Evolutionary conservation across 352 stramenopile species (phyloP).

Genomic region (Globisporangium rhizosaccharum): DNA sequence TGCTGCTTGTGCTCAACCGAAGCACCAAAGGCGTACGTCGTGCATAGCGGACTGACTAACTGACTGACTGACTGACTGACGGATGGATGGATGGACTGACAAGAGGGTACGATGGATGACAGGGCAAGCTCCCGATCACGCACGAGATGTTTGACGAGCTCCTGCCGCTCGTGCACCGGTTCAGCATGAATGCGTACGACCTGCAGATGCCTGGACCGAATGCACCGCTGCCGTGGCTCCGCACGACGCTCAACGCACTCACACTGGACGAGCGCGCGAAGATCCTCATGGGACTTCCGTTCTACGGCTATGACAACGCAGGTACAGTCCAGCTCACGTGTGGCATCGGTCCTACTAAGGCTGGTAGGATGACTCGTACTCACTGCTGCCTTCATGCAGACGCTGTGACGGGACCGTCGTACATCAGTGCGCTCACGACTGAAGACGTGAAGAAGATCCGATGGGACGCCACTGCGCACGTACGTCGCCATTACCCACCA

Average conservation of each 20-base stretch:
- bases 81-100: neutral
- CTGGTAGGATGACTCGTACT: neutral
- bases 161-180: constrained; percentile 61
- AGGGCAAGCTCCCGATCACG: constrained; percentile 49
- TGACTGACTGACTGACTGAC: no score
- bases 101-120: neutral
- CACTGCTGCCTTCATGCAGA: constrained; percentile 16
- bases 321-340: constrained; percentile 11
- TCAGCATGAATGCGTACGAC: constrained; percentile 84
- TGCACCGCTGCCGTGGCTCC: constrained; percentile 61
- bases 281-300: constrained; percentile 68
- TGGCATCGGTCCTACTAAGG: neutral
- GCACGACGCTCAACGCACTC: constrained; percentile 48
- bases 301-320: constrained; percentile 80
- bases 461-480: constrained; percentile 42
- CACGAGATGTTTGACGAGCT: constrained; percentile 53
- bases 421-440: constrained; percentile 31
- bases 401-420: constrained; percentile 34
- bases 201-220: constrained; percentile 58
- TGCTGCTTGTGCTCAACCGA: constrained; percentile 60
- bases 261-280: constrained; percentile 36
- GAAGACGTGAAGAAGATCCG: constrained; percentile 39
- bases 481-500: constrained; percentile 12
- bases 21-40: constrained; percentile 42
- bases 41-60: no score